Evolutionary conservation across 139 green algal genomes (phyloP).

Genomic region (Haematococcus lacustris): DNA sequence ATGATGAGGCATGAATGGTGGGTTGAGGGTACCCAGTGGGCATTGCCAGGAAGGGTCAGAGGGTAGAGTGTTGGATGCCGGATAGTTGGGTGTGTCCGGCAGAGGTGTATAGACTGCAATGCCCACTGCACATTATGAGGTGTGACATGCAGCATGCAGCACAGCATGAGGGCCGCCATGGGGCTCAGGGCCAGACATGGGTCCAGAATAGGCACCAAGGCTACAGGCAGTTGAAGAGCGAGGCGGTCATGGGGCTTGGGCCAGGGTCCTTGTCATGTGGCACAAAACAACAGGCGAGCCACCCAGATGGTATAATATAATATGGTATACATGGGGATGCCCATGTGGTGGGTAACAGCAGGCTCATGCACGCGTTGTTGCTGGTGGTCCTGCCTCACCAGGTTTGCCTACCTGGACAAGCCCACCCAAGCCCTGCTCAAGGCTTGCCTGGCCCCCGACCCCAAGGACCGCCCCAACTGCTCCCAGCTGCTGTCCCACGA

Average conservation of each 20-base stretch:
- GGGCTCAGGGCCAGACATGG: no score
- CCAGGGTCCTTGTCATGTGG: not conserved
- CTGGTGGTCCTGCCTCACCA: no score
- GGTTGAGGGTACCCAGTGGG: not conserved
- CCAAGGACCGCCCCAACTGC: not conserved
- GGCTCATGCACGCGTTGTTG: no score
- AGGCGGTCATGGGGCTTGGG: not conserved
- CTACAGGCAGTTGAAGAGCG: not conserved
- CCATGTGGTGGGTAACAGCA: no score
- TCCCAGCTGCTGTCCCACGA: constrained; percentile 1
- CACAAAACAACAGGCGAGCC: not conserved
- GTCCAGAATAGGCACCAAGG: not conserved
- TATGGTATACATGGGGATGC: no score
- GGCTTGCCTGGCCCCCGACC: constrained; percentile 2
- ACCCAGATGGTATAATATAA: no score
- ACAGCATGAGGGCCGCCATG: no score
- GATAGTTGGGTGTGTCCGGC: no score
- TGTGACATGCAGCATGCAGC: no score
- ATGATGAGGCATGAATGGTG: not conserved
- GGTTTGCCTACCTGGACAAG: constrained; percentile 1
- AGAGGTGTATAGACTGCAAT: no score
- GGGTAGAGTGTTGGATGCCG: no score
- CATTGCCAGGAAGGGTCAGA: not conserved
- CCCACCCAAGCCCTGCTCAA: constrained; percentile 1
- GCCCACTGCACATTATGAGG: no score